Evolutionary conservation across 805 yeast species (phyloP), one percentile per base, ranked within the genome.

Genomic region (Saturnispora bothae): DNA sequence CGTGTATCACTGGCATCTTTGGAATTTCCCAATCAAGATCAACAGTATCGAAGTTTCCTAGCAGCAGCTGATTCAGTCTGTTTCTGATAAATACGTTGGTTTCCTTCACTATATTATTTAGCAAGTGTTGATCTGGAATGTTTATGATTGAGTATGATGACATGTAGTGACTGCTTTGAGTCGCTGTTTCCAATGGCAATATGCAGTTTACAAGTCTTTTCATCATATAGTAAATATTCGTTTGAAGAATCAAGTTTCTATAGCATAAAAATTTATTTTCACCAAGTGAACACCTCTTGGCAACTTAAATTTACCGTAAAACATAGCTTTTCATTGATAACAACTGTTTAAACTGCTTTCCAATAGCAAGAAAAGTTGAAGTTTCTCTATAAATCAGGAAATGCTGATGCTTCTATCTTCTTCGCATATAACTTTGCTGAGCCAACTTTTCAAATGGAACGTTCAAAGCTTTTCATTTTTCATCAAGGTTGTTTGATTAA

Each of bases 121-220:
- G 18, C 3, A 30, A 16, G 3, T n/a, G 6, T 10, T 37, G 29
- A 3, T 31, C 18, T 3, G 17, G 10, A n/a, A 31, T 5, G 20
- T 23, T 3, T 9, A 37, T 19, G 3, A 31, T 16, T 8, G 35
- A 22, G 15, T 37, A 37, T 4, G 20, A 12, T 9, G 40, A 15
- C 19, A 37, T 22, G 22, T 31, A 37, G 20, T 37, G 35, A 4
- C 34, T 30, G 5, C 27, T 26, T 9, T 34, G 31, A 4, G 31
- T 27, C 5, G 27, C 26, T 9, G 40, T 18, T 16, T 37, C 40
- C 18, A 37, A 31, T 8, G 40, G 40, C 3, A 37, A 16, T 5
- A 37, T 25, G 14, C 29, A 37, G 15, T 37, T 37, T 16, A 35
- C 31, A 13, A 37, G 27, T 31, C 19, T 37, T 31, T 22, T 35